A percentile compares a stretch with the other conserved stretches of the same genome.
Conservation (phyloP, 2,329 filamentous ascomycete genomes). For the Periconia digitata region DNA sequence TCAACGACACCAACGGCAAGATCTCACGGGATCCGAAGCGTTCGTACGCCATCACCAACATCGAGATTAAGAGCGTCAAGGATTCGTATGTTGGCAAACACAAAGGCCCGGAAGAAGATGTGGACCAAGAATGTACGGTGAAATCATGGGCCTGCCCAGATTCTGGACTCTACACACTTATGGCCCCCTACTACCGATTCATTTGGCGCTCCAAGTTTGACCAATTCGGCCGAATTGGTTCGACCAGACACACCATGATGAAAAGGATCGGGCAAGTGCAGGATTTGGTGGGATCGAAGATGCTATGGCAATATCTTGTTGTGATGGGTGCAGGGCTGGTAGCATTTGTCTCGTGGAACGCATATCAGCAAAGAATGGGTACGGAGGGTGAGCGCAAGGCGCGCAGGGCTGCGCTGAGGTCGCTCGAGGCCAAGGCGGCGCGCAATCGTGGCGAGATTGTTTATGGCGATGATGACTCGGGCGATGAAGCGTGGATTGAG, state of each 20-base stretch:
- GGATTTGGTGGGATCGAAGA: conserved; percentile 9
- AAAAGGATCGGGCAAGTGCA: conserved; percentile 7
- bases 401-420: neutral
- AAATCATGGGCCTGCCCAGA: conserved; percentile 19
- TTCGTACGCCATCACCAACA: conserved; percentile 13
- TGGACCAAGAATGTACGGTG: conserved; percentile 12
- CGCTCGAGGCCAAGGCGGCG: neutral
- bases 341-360: conserved; percentile 1
- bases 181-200: conserved; percentile 18
- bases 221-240: conserved; percentile 18
- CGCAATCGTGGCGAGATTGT: neutral
- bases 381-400: neutral
- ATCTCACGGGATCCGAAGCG: conserved; percentile 11
- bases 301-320: conserved; percentile 13
- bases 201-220: conserved; percentile 22
- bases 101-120: conserved; percentile 5
- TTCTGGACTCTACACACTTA: conserved; percentile 10
- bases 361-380: neutral
- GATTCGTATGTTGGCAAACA: conserved; percentile 6
- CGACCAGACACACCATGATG: conserved; percentile 14
- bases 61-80: conserved; percentile 6
- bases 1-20: conserved; percentile 12
- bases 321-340: conserved; percentile 3
- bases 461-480: neutral
- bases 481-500: neutral